phyloP scores from a whole-genome alignment of 169 alveolate species.

The Plasmodium falciparum region DNA sequence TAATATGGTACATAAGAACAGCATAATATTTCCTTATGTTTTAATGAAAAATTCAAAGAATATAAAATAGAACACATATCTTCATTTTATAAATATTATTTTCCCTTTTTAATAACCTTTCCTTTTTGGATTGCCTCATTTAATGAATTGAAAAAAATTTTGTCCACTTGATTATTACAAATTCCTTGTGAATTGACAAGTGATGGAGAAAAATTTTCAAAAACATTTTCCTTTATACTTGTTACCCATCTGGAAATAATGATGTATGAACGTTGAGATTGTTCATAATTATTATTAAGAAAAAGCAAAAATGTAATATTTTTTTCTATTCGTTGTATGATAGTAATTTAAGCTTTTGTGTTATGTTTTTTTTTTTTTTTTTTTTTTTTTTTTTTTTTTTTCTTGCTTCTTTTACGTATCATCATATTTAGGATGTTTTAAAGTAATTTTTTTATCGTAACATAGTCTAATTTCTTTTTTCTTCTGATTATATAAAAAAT shows the following conservation, averaged over 20 bases:
- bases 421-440: conserved; percentile 33
- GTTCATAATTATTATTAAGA: neutral
- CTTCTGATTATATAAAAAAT: conserved; percentile 21
- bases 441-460: conserved; percentile 54
- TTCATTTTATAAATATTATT: neutral
- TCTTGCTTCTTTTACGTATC: conserved; percentile 13
- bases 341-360: neutral
- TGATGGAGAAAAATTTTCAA: conserved; percentile 47
- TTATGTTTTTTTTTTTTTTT: conserved; percentile 1
- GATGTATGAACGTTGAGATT: neutral
- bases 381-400: neutral
- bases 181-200: conserved; percentile 71
- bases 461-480: conserved; percentile 74
- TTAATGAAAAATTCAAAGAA: no score
- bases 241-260: conserved; percentile 36
- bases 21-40: no score
- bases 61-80: neutral
- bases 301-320: neutral
- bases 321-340: neutral
- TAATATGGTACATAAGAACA: no score
- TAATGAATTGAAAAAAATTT: conserved; percentile 33
- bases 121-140: conserved; percentile 65
- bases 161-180: conserved; percentile 53
- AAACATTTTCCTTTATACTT: conserved; percentile 41
- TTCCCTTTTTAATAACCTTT: conserved; percentile 32